These are phyloP conservation scores for Blastobotrys apis DNA, from an alignment of 1,139 yeast species.

Conservation along the genomic window DNA sequence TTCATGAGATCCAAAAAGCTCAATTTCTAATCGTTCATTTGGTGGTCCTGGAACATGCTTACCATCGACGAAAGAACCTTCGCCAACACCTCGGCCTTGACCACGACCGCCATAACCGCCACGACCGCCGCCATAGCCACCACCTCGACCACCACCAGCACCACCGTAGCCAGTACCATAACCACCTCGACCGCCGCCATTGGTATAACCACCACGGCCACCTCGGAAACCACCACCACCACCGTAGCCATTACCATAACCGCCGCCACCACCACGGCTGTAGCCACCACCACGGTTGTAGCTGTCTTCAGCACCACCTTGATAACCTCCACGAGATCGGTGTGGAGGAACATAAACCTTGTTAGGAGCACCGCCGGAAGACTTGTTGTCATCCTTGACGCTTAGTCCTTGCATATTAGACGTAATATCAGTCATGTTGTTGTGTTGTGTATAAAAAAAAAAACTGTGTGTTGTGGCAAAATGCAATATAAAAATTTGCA, in stretches of 20 bases:
- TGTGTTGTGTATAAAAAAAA: slow-evolving; percentile 4
- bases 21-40: slow-evolving; percentile 67
- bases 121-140: slow-evolving; percentile 35
- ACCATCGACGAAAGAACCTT: slow-evolving; percentile 69
- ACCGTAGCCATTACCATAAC: slow-evolving; percentile 17
- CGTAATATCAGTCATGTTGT: slow-evolving; percentile 43
- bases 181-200: slow-evolving; percentile 15
- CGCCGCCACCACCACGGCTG: slow-evolving; percentile 3
- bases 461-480: neutral
- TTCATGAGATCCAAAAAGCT: slow-evolving; percentile 82
- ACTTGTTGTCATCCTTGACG: slow-evolving; percentile 32
- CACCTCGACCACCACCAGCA: slow-evolving; percentile 30
- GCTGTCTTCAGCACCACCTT: neutral
- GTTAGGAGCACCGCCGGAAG: slow-evolving; percentile 16
- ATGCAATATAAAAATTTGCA: neutral
- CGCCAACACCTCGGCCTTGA: slow-evolving; percentile 36
- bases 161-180: slow-evolving; percentile 18
- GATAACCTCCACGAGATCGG: slow-evolving; percentile 31
- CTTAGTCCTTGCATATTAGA: slow-evolving; percentile 44
- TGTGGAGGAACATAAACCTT: slow-evolving; percentile 64
- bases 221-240: slow-evolving; percentile 23
- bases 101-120: slow-evolving; percentile 38
- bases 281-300: slow-evolving; percentile 6
- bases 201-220: slow-evolving; percentile 13
- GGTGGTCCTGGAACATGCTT: slow-evolving; percentile 79